phyloP scores from a whole-genome alignment of 192 early-diverging fungal species.

The Gamsiella multidivaricata region DNA sequence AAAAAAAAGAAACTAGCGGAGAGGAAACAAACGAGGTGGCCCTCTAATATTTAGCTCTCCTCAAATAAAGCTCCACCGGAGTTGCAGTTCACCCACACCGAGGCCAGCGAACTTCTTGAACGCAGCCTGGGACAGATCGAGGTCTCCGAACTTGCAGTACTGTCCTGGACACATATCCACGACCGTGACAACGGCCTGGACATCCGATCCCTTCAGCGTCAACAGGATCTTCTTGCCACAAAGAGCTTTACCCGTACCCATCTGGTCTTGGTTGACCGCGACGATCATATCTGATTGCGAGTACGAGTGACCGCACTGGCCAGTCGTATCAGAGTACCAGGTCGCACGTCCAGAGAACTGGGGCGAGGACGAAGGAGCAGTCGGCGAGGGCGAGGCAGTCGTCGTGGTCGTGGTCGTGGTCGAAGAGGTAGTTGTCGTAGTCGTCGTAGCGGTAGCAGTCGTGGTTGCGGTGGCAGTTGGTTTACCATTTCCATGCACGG shows the following conservation, averaged over 20 bases:
- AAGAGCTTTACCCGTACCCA: constrained; percentile 31
- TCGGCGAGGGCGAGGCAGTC: neutral
- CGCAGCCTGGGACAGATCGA: constrained; percentile 47
- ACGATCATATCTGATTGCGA: constrained; percentile 52
- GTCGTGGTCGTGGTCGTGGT: constrained; percentile 9
- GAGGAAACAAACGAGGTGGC: neutral
- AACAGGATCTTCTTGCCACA: constrained; percentile 47
- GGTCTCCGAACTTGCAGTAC: constrained; percentile 38
- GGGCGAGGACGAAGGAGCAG: neutral
- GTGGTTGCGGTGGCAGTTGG: neutral
- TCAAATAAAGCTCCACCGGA: constrained; percentile 41
- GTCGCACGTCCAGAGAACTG: constrained; percentile 34
- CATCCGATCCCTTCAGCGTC: constrained; percentile 24
- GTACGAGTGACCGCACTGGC: constrained; percentile 34
- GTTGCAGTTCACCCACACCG: constrained; percentile 19
- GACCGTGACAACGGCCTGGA: constrained; percentile 33
- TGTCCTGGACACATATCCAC: constrained; percentile 47
- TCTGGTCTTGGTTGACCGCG: constrained; percentile 44
- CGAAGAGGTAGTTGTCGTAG: constrained; percentile 4
- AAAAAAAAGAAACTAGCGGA: neutral
- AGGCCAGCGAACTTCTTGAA: constrained; percentile 50
- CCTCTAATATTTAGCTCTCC: no score
- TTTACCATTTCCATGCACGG: no score
- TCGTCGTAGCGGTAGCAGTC: neutral
- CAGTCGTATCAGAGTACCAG: constrained; percentile 46